A percentile compares a stretch with the other conserved stretches of the same genome.
Conservation (phyloP, 2,329 filamentous ascomycete species). For the Emergomyces orientalis region DNA sequence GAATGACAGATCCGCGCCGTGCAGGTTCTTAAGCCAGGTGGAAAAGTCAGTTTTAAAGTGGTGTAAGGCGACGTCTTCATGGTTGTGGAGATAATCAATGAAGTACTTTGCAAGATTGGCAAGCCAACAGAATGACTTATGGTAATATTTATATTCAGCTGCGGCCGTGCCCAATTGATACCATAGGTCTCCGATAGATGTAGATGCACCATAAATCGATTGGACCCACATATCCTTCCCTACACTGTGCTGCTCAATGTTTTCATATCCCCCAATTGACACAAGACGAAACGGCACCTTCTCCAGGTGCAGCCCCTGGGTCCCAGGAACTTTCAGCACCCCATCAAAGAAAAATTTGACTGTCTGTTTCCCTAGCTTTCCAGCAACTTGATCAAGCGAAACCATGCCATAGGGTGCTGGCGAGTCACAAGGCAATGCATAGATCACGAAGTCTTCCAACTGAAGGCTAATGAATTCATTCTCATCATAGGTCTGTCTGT, state of each 20-base stretch:
- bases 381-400: slow-evolving; percentile 46
- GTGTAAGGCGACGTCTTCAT: slow-evolving; percentile 39
- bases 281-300: slow-evolving; percentile 48
- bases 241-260: slow-evolving; percentile 38
- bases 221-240: slow-evolving; percentile 55
- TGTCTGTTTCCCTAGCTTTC: slow-evolving; percentile 24
- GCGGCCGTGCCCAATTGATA: slow-evolving; percentile 53
- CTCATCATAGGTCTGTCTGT: slow-evolving; percentile 14
- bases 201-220: slow-evolving; percentile 33
- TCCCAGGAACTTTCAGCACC: slow-evolving; percentile 34
- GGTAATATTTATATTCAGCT: slow-evolving; percentile 53
- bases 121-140: slow-evolving; percentile 59
- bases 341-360: slow-evolving; percentile 51
- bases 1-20: slow-evolving; percentile 39
- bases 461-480: slow-evolving; percentile 38
- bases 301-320: slow-evolving; percentile 41
- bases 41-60: slow-evolving; percentile 52
- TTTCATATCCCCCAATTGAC: slow-evolving; percentile 59
- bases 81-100: slow-evolving; percentile 51
- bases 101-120: slow-evolving; percentile 62
- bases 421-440: slow-evolving; percentile 32
- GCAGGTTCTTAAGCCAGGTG: slow-evolving; percentile 44
- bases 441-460: slow-evolving; percentile 52
- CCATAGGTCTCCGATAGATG: slow-evolving; percentile 42
- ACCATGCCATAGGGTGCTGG: slow-evolving; percentile 43